Evolutionary conservation across 805 yeast genomes (phyloP), one percentile per base, ranked within the genome.

Genomic region (Candida peoriensis): DNA sequence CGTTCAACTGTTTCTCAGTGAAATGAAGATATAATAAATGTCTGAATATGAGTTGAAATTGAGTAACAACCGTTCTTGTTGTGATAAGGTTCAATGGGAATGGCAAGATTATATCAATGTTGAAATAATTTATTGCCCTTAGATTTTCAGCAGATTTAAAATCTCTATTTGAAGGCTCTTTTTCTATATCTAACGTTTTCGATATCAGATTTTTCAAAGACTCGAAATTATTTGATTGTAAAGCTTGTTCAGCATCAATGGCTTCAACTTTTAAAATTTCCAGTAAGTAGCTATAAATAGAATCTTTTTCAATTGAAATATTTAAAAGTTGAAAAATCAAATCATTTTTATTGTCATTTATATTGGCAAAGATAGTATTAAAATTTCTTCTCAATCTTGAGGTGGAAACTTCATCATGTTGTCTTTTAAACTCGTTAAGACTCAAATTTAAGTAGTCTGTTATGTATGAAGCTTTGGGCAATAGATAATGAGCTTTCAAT

Each of bases 21-120:
- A 74, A 76, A 41, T 78, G 78, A n/a, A 86, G 52, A 21, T 77
- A 68, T 26, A 80, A 57, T 24, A 83, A 63, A 43, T 84, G 78
- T 43, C 96, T 73, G 47, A 84, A 86, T 30, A 88, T 61, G 23
- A 86, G 63, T 54, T 90, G 96, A 52, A 81, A 87, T 43, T 93
- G 86, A 32, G 78, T 70, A 13, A 86, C 63, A 18, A 80, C 76
- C 12, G 87, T 81, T 36, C 78, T 73, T 13, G 83, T 76, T 1
- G 87, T 61, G 1, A 93, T 66, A 18, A 90, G 64, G 49, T 87
- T 87, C 32, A 87, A 59, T 0, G 99, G 99, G 53, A 86, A 93
- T 4, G 97, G 96, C 16, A 89, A 57, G n/a, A 68, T 58, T 7
- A 80, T 40, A 27, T 78, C 76, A 29, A 81, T 57, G 38, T 72